A percentile compares a stretch with the other conserved stretches of the same genome.
phyloP scores from a whole-genome alignment of 1,139 yeast genomes.

The Debaryomyces sp. region DNA sequence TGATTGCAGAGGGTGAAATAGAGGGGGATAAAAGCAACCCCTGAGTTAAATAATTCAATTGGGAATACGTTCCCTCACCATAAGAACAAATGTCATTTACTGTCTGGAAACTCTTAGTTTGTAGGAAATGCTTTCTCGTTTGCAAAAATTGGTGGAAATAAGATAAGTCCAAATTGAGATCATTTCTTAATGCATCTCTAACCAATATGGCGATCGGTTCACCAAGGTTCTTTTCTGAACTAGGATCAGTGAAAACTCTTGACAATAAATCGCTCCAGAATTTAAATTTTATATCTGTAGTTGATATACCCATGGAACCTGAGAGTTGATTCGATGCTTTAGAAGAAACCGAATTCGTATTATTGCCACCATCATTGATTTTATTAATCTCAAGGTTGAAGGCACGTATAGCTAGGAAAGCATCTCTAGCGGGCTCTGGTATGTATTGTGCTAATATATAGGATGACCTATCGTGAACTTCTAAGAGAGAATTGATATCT shows the following conservation, averaged over 20 bases:
- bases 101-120: conserved; percentile 46
- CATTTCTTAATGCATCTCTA: conserved; percentile 50
- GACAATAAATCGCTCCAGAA: conserved; percentile 62
- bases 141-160: conserved; percentile 64
- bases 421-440: conserved; percentile 67
- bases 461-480: conserved; percentile 63
- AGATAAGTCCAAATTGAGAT: conserved; percentile 54
- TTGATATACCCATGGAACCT: conserved; percentile 42
- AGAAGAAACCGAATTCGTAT: conserved; percentile 33
- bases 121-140: conserved; percentile 58
- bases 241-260: conserved; percentile 44
- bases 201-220: conserved; percentile 71
- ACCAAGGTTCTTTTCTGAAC: conserved; percentile 41
- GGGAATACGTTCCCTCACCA: conserved; percentile 83
- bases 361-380: conserved; percentile 51
- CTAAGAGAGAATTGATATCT: conserved; percentile 44
- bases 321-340: conserved; percentile 35
- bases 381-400: conserved; percentile 70
- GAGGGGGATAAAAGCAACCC: conserved; percentile 61
- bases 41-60: conserved; percentile 68
- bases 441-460: conserved; percentile 68
- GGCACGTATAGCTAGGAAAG: conserved; percentile 68
- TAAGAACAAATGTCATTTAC: conserved; percentile 67
- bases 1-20: conserved; percentile 59
- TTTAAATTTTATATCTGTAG: conserved; percentile 57